Evolutionary conservation across 306 rosid genomes (phyloP).

Genomic region (Psophocarpus tetragonolobus): DNA sequence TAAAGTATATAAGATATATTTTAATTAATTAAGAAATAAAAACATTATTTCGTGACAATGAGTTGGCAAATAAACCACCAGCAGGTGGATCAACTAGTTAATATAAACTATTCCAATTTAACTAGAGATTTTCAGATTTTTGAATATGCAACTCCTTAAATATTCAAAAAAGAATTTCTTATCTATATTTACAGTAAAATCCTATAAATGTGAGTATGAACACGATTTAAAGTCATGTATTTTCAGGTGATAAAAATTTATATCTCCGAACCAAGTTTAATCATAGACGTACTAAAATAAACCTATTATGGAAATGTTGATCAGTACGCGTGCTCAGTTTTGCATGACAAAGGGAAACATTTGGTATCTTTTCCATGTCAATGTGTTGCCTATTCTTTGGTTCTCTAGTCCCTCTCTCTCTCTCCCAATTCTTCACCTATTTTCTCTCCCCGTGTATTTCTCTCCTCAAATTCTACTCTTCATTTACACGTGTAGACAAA

Average conservation of each 20-base stretch:
- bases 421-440: background rate
- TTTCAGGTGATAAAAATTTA: background rate
- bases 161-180: too few relatives aligned
- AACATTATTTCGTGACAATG: too few relatives aligned
- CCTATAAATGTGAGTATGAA: too few relatives aligned
- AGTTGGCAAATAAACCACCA: too few relatives aligned
- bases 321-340: constrained; percentile 44
- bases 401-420: constrained; percentile 12
- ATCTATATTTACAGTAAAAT: too few relatives aligned
- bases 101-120: too few relatives aligned
- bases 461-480: background rate
- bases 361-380: constrained; percentile 36
- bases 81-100: too few relatives aligned
- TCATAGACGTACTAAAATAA: background rate
- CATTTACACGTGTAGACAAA: background rate
- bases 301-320: constrained; percentile 6
- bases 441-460: background rate
- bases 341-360: constrained; percentile 46
- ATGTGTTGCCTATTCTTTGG: background rate
- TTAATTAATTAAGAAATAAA: too few relatives aligned
- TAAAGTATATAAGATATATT: too few relatives aligned
- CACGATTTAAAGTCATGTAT: too few relatives aligned
- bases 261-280: background rate
- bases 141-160: too few relatives aligned
- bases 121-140: too few relatives aligned